These are phyloP conservation scores for Aspergillus cavernicola DNA, from an alignment of 495 filamentous ascomycete species.

Conservation along the genomic window DNA sequence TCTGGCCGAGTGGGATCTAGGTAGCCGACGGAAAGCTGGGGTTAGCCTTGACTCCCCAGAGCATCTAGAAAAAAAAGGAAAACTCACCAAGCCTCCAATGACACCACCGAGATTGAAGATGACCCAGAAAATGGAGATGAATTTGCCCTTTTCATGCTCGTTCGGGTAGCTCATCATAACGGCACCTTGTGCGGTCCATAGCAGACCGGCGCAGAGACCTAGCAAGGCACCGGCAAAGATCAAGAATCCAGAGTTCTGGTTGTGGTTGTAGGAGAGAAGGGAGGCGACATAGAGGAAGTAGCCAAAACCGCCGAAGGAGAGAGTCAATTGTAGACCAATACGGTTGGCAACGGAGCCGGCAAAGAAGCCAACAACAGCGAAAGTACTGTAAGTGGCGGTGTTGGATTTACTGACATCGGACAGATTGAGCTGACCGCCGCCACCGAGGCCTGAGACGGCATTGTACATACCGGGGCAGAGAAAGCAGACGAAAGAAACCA, in stretches of 20 bases:
- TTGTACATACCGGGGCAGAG: slow-evolving; percentile 88
- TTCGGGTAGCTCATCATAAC: slow-evolving; percentile 94
- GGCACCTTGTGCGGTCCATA: slow-evolving; percentile 91
- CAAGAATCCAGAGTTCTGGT: slow-evolving; percentile 54
- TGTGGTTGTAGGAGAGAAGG: slow-evolving; percentile 81
- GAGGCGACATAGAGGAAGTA: slow-evolving; percentile 81
- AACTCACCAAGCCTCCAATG: slow-evolving; percentile 72
- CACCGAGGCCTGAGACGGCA: slow-evolving; percentile 71
- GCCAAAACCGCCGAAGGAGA: slow-evolving; percentile 79
- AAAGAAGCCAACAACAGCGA: slow-evolving; percentile 83
- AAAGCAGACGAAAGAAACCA: slow-evolving; percentile 85
- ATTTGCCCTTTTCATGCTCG: slow-evolving; percentile 79
- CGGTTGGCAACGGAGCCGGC: slow-evolving; percentile 75
- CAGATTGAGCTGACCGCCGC: slow-evolving; percentile 59
- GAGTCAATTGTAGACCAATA: slow-evolving; percentile 67
- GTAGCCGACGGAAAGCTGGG: background rate
- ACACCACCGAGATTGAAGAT: slow-evolving; percentile 95
- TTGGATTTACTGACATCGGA: slow-evolving; percentile 64
- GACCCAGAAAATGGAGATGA: slow-evolving; percentile 88
- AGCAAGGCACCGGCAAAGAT: slow-evolving; percentile 57
- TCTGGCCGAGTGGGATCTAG: slow-evolving; percentile 76
- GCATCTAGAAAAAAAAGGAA: background rate
- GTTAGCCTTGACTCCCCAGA: background rate
- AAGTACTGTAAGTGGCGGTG: slow-evolving; percentile 76
- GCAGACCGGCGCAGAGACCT: slow-evolving; percentile 74